Percentiles rank a stretch among this genome's conserved stretches.
phyloP scores from a whole-genome alignment of 164 flowering plant genomes.

The Vitis rotundifolia region DNA sequence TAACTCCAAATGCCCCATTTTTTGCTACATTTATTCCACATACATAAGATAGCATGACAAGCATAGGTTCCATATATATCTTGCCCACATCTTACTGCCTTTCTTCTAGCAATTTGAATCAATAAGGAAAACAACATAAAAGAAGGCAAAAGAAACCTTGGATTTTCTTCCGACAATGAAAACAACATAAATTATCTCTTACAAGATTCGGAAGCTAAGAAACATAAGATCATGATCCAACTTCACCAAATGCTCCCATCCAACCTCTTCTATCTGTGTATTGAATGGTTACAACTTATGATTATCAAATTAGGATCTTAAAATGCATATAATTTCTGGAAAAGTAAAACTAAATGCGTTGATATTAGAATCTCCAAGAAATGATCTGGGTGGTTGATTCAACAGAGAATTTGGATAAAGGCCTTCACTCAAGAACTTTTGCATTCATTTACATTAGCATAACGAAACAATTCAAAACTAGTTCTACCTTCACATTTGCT shows the following conservation, averaged over 20 bases:
- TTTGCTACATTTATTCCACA: too few species aligned
- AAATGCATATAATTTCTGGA: neutral
- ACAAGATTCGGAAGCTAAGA: conserved; percentile 59
- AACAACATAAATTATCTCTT: conserved; percentile 23
- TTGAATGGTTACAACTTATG: neutral
- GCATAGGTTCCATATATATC: too few species aligned
- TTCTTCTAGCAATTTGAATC: too few species aligned
- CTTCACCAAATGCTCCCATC: conserved; percentile 68
- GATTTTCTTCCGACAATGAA: neutral
- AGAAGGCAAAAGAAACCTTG: neutral
- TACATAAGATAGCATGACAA: too few species aligned
- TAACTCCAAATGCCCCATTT: too few species aligned
- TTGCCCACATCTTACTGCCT: too few species aligned
- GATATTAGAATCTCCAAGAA: neutral
- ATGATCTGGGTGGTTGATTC: too few species aligned
- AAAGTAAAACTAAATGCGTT: too few species aligned
- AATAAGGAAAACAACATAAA: neutral
- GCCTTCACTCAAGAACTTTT: neutral
- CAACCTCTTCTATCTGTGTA: conserved; percentile 76
- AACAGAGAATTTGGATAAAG: neutral
- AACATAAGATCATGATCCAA: conserved; percentile 46
- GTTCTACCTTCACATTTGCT: neutral
- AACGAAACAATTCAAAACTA: too few species aligned
- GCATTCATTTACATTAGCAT: neutral
- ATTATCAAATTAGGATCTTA: neutral